Conservation (phyloP, 1,284 basidiomycete genomes). For the Sanguinoderma infundibulare region DNA sequence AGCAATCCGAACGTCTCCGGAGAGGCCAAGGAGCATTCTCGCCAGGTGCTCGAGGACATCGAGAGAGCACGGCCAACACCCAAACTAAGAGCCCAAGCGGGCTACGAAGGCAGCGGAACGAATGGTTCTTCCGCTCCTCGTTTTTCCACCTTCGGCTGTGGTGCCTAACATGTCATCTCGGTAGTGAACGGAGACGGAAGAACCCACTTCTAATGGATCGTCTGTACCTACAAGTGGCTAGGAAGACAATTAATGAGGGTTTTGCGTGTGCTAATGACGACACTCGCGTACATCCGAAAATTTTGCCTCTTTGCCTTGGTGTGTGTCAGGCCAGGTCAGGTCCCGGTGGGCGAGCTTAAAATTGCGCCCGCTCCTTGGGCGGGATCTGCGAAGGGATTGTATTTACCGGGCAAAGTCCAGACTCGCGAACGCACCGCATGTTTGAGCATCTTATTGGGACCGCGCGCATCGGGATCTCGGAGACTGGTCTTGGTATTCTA, state of each 20-base stretch:
- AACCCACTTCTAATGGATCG: neutral
- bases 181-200: neutral
- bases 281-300: too few relatives aligned
- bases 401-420: neutral
- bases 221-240: neutral
- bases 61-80: constrained; percentile 26
- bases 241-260: neutral
- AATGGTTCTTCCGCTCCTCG: too few relatives aligned
- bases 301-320: too few relatives aligned
- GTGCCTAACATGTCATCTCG: neutral
- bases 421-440: neutral
- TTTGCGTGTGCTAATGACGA: too few relatives aligned
- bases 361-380: neutral
- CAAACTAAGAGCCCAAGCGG: too few relatives aligned
- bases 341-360: neutral
- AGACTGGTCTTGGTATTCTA: too few relatives aligned
- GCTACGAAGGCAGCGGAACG: too few relatives aligned
- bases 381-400: neutral
- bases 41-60: constrained; percentile 39
- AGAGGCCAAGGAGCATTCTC: constrained; percentile 47
- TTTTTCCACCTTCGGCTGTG: neutral
- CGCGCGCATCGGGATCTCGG: too few relatives aligned
- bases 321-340: too few relatives aligned
- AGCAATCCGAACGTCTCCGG: constrained; percentile 45
- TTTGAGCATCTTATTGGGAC: neutral